Evolutionary conservation across 148 eudicot genomes (phyloP).

Genomic region (Amaranthus palmeri): DNA sequence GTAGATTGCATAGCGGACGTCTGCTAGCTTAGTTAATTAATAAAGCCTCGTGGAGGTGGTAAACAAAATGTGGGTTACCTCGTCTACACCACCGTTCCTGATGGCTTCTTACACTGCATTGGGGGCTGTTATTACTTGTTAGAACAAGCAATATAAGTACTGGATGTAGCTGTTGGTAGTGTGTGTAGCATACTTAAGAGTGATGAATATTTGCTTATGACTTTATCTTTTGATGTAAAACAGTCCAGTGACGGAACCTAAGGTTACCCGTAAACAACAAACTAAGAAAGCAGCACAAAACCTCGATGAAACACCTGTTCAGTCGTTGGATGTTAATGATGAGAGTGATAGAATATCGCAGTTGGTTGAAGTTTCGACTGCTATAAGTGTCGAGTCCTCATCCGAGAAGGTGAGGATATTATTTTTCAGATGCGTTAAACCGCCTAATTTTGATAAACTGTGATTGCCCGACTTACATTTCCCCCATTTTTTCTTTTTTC

Average conservation of each 20-base stretch:
- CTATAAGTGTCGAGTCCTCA: slow-evolving; percentile 39
- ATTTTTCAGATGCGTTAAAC: not conserved
- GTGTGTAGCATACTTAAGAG: no score
- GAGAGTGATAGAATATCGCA: slow-evolving; percentile 32
- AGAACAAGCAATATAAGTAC: not conserved
- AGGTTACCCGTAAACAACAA: slow-evolving; percentile 21
- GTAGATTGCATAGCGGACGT: not conserved
- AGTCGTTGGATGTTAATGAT: slow-evolving; percentile 24
- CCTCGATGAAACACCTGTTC: slow-evolving; percentile 33
- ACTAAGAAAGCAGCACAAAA: slow-evolving; percentile 23
- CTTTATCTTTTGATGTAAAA: slow-evolving; percentile 1
- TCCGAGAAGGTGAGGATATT: slow-evolving; percentile 40
- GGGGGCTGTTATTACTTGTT: not conserved
- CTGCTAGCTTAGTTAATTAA: no score
- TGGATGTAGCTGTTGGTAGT: no score
- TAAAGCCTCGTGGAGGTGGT: no score
- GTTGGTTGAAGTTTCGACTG: slow-evolving; percentile 35
- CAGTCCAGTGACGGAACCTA: slow-evolving; percentile 40
- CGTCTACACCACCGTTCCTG: no score
- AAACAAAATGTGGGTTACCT: no score
- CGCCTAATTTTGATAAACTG: not conserved
- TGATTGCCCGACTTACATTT: not conserved
- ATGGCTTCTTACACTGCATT: no score
- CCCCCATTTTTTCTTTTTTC: not conserved
- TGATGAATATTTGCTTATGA: not conserved